Percentiles rank a stretch among this genome's conserved stretches.
phyloP scores from a whole-genome alignment of 2,329 filamentous ascomycete species.

The Colletotrichum paranaense region DNA sequence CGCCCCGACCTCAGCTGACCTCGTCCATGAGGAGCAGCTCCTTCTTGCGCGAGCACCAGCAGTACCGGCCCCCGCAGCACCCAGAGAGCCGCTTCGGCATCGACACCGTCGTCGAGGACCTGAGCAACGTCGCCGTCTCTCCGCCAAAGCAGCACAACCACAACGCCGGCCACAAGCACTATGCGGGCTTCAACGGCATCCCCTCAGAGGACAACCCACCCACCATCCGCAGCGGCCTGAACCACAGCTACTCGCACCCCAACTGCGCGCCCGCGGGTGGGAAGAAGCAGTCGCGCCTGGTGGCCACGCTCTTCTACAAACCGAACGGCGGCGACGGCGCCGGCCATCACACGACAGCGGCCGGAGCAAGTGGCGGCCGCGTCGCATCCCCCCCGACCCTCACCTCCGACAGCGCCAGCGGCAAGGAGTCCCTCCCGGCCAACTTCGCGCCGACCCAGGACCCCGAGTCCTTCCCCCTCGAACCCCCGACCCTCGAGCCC shows the following conservation, averaged over 20 bases:
- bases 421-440: conserved; percentile 56
- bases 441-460: conserved; percentile 71
- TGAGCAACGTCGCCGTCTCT: conserved; percentile 51
- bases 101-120: conserved; percentile 72
- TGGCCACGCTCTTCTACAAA: conserved; percentile 75
- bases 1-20: conserved; percentile 59
- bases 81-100: conserved; percentile 70
- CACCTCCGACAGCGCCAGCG: conserved; percentile 46
- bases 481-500: conserved; percentile 66
- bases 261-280: conserved; percentile 69
- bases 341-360: neutral
- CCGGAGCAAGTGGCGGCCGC: conserved; percentile 38
- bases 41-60: conserved; percentile 72
- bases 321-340: conserved; percentile 44
- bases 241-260: conserved; percentile 71
- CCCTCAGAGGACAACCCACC: conserved; percentile 69
- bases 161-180: conserved; percentile 44
- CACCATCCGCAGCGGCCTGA: conserved; percentile 71
- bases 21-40: conserved; percentile 69
- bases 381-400: conserved; percentile 48
- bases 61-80: conserved; percentile 67
- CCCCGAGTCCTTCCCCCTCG: conserved; percentile 69
- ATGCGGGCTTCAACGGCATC: conserved; percentile 68
- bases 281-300: conserved; percentile 59
- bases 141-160: conserved; percentile 40